Evolutionary conservation across 148 eudicot genomes (phyloP), one percentile per base, ranked within the genome.

Genomic region (Agrostemma githago): DNA sequence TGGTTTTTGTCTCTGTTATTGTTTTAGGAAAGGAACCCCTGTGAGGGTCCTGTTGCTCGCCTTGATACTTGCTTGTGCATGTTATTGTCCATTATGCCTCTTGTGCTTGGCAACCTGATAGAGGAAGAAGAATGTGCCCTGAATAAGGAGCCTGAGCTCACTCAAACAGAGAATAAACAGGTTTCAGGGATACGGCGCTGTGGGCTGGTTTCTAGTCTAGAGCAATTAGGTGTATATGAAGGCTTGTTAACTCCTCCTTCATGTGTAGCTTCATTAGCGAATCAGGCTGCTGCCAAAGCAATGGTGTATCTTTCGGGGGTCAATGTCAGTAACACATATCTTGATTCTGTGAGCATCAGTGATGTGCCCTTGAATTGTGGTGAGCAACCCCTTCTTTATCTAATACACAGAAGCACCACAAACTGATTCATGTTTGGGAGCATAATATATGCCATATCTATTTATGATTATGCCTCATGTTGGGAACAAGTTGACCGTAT

Each of bases 41-140:
- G 81, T 77, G 98, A 94, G 81, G 98, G 96, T 54, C 98, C 98
- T 46, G 89, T 91, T 44, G 97, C 97, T 71, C 98, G 96, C 74
- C 89, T 89, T 71, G 98, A 94, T 81, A 87, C 97, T 26, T 91
- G 97, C 81, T 72, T 94, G 75, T 94, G 98, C 86, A 70, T 91
- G 90, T 81, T 94, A 74, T 82, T 94, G 71, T 94, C 92, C 44
- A 80, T 92, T 44, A 78, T 88, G 65, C 79, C 89, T 61, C 88
- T 88, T 84, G 91, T 90, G 54, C 78, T 91, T 86, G 79, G 76
- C 39, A 83, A 87, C 78, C 79, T 91, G 62, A 77, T 91, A 56
- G 96, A 89, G 74, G 95, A 95, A 78, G 96, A 94, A 82, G 90
- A 87, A 73, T 76, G 20, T 81, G 66, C 79, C 34, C 72, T 73